Conservation (phyloP, 306 rosid species). For the Hippophae tibetana region DNA sequence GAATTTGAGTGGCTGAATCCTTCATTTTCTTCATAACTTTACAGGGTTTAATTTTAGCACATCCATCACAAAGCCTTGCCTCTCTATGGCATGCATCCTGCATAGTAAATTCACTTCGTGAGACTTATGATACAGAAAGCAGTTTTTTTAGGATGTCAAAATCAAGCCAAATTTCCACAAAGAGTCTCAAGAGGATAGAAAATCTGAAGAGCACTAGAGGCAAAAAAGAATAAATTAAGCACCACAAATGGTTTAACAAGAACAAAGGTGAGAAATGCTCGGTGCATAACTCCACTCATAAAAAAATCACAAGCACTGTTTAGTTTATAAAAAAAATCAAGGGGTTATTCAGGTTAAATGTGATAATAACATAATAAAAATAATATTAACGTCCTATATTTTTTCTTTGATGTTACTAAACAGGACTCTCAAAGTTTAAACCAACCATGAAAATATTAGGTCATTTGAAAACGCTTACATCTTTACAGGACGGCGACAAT, state of each 20-base stretch:
- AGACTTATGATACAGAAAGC: slow-evolving; percentile 7
- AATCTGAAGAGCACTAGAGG: not conserved
- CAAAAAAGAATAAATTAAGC: not conserved
- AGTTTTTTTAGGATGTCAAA: not conserved
- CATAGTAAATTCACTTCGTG: slow-evolving; percentile 23
- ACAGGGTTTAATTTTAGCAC: slow-evolving; percentile 46
- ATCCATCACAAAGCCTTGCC: slow-evolving; percentile 60
- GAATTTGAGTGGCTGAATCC: slow-evolving; percentile 35
- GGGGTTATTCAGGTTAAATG: no score
- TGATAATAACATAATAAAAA: no score
- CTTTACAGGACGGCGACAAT: no score
- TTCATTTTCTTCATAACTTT: slow-evolving; percentile 55
- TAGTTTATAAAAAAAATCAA: no score
- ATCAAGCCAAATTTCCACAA: not conserved
- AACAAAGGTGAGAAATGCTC: no score
- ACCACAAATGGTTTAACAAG: not conserved
- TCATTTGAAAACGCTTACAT: no score
- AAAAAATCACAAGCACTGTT: no score
- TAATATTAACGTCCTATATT: no score
- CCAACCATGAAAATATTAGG: no score
- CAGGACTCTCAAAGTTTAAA: no score
- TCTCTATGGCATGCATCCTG: slow-evolving; percentile 44
- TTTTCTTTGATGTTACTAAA: no score
- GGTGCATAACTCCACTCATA: no score
- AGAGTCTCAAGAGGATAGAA: not conserved